A percentile compares a stretch with the other conserved stretches of the same genome.
These are phyloP conservation scores for Candida easanensis DNA, from an alignment of 805 yeast genomes.

Conservation along the genomic window DNA sequence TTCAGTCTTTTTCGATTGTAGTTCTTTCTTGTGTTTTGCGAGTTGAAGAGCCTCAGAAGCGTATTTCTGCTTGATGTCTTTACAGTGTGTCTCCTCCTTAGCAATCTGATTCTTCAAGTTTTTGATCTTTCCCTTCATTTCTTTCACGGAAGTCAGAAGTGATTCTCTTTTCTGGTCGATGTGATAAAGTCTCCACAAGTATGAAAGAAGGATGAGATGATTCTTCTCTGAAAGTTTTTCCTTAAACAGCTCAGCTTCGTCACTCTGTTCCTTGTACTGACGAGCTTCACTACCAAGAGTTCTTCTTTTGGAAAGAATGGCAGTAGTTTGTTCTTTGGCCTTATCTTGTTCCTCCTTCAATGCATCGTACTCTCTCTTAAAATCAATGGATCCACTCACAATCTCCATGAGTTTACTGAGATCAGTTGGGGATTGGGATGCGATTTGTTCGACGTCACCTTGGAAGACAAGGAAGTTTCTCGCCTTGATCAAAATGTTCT, in stretches of 20 bases:
- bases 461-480: conserved; percentile 91
- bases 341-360: conserved; percentile 61
- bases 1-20: conserved; percentile 35
- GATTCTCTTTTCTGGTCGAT: conserved; percentile 39
- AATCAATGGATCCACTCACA: conserved; percentile 78
- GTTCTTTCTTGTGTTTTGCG: conserved; percentile 38
- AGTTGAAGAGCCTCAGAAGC: conserved; percentile 44
- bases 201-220: conserved; percentile 43
- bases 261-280: conserved; percentile 73
- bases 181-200: conserved; percentile 66
- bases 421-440: conserved; percentile 78
- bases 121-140: conserved; percentile 28
- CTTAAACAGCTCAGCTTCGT: conserved; percentile 68
- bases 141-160: conserved; percentile 25
- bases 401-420: conserved; percentile 74
- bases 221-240: conserved; percentile 48
- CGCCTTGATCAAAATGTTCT: conserved; percentile 84
- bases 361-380: conserved; percentile 60
- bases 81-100: conserved; percentile 36
- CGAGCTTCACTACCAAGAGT: conserved; percentile 69
- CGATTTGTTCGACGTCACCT: conserved; percentile 94
- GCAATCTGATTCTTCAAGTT: conserved; percentile 34
- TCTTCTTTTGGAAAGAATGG: conserved; percentile 66
- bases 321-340: conserved; percentile 61
- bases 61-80: conserved; percentile 38